Evolutionary conservation across 306 rosid genomes (phyloP), one percentile per base, ranked within the genome.

Genomic region (Abrus precatorius): DNA sequence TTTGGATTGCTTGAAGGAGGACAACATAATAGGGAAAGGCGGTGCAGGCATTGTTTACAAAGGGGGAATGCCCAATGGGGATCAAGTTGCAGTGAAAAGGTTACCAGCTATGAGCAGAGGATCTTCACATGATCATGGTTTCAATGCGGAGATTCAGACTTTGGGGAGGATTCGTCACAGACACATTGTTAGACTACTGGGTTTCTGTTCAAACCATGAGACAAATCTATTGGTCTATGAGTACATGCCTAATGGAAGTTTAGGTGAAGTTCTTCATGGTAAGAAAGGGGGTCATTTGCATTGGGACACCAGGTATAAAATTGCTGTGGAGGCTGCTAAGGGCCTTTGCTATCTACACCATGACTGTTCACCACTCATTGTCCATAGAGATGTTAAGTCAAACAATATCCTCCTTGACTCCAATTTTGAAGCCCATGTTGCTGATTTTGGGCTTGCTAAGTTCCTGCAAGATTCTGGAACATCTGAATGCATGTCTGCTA

Each of bases 111-210:
- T 93, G 97, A 91, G 95, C 78, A 76, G 98, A 14, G 97, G 97
- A 2, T 92, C 97, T 7, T 91, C 99, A 29, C 95, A 95, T 72
- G 97, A 95, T 67, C 97, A 95, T 77, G 98, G 98, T 0, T 94
- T 94, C 32, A 86, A 88, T 5, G 97, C 97, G 0, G 98, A 94
- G 84, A 92, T 94, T 45, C 94, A 88, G 53, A 94, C 98, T 0
- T 53, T 94, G 11, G 97, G 97, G 6, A 84, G 88, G 52, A 94
- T 94, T 82, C 67, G 93, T 20, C 98, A 94, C 86, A 79, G 98
- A 6, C 89, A 92, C 74, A 94, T 94, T 29, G 97, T 94, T n/a
- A 82, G 95, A 59, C 84, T 94, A 14, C n/a, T 92, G 82, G 97
- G 97, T 9, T 94, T 89, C 80, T 95, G 94, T n/a, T 92, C 98